These are phyloP conservation scores for Syncephalastrum contaminatum DNA, from an alignment of 371 early-diverging fungal species.

Conservation along the genomic window DNA sequence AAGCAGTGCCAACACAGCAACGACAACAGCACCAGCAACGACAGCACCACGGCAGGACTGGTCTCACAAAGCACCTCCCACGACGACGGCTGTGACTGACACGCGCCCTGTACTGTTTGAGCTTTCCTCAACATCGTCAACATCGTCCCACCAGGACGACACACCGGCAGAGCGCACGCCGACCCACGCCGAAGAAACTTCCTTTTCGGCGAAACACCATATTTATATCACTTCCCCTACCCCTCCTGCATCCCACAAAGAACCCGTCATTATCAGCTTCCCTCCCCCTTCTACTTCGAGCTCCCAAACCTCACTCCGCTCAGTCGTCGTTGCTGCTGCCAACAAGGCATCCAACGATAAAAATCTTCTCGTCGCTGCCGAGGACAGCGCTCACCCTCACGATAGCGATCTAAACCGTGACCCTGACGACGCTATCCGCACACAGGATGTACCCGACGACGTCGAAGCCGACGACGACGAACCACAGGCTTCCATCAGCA, in stretches of 20 bases:
- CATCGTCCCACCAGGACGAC: conserved; percentile 11
- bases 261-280: conserved; percentile 16
- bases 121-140: conserved; percentile 20
- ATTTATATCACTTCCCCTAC: conserved; percentile 25
- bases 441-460: too few relatives aligned
- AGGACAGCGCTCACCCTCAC: not conserved
- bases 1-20: not conserved
- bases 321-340: too few relatives aligned
- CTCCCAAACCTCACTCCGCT: too few relatives aligned
- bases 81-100: conserved; percentile 3
- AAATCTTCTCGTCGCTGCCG: too few relatives aligned
- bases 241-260: conserved; percentile 21
- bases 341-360: too few relatives aligned
- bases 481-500: conserved; percentile 8
- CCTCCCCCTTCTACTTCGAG: conserved; percentile 10
- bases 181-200: too few relatives aligned
- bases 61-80: too few relatives aligned
- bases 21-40: conserved; percentile 6
- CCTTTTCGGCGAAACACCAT: conserved; percentile 8
- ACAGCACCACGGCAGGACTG: too few relatives aligned
- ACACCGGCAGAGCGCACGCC: too few relatives aligned
- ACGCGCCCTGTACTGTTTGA: too few relatives aligned
- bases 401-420: not conserved
- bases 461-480: not conserved
- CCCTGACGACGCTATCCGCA: not conserved